Evolutionary conservation across 2,329 filamentous ascomycete genomes (phyloP), one percentile per base, ranked within the genome.

Genomic region (Akanthomyces dipterigenus): DNA sequence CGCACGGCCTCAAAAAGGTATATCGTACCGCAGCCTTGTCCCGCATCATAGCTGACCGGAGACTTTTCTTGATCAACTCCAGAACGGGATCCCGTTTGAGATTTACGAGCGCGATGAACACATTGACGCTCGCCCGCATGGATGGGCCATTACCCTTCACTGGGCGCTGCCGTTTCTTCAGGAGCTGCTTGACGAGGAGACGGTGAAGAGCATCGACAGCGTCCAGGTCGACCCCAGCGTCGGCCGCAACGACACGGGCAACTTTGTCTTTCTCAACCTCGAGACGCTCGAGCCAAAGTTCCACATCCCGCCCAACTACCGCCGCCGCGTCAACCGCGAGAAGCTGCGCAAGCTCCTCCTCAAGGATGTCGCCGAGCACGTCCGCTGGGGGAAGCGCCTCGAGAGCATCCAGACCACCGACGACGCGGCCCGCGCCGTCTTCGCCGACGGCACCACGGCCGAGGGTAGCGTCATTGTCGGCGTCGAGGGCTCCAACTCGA

Each of bases 71-170:
- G n/a, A n/a, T 8, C 7, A 53, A 8, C 14, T 24, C 34, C 38
- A 73, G 71, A 67, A 69, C 50, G 66, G 66, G 8, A 68, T 73
- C 8, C 66, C 71, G 0, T 73, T 73, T 58, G 64, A 70, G 36
- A 61, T 73, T 20, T 73, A 69, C 63, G 71, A 73, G 61, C 70
- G 70, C 40, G 65, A 70, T 67, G 65, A 65, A 22, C 64, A 69
- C 51, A 64, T 70, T 59, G 67, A 68, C 53, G 64, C 66, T 22
- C 72, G 72, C 22, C 62, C 64, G 3, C 78, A 80, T 45, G 83
- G 84, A 53, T 87, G 83, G 84, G 83, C 81, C 46, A 75, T 87
- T 55, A 86, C 83, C 1, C 70, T 87, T 38, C 82, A 87, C 66
- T 87, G 83, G 83, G 80, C 76, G 22, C 72, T 85, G 14, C 69